Evolutionary conservation across 345 rosid genomes (phyloP).

Genomic region (Eucalyptus camaldulensis): DNA sequence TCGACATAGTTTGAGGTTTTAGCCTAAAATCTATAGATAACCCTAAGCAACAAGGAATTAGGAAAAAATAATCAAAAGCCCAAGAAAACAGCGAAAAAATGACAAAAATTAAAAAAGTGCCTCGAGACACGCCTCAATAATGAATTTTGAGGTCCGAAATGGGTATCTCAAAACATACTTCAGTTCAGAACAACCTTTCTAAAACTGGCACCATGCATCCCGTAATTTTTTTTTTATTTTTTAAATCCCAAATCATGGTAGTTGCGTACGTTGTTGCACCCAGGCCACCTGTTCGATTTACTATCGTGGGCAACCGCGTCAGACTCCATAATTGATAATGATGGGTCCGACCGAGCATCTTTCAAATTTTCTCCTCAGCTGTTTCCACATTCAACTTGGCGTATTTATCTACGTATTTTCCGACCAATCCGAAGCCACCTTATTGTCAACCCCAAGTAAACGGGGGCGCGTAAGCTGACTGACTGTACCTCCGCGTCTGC

Average conservation of each 20-base stretch:
- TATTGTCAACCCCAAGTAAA: background rate
- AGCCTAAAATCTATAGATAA: background rate
- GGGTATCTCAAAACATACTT: background rate
- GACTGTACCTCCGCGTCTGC: background rate
- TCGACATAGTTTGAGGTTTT: background rate
- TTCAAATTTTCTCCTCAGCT: fast-evolving
- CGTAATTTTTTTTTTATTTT: background rate
- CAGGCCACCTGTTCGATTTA: background rate
- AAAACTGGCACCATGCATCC: background rate
- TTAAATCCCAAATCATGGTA: background rate
- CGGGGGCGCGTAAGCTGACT: background rate
- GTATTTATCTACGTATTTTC: background rate
- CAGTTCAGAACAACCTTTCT: background rate
- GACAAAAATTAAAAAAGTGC: background rate
- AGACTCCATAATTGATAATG: background rate
- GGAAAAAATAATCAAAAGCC: background rate
- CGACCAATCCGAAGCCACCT: background rate
- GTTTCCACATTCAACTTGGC: background rate
- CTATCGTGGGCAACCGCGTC: background rate
- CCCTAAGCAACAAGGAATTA: background rate
- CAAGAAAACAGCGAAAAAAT: background rate
- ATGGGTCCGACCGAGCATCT: background rate
- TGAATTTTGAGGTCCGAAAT: background rate
- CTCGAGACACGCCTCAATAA: background rate
- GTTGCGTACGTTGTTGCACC: background rate